phyloP scores from a whole-genome alignment of 768 basidiomycete genomes.

The Suillus discolor region DNA sequence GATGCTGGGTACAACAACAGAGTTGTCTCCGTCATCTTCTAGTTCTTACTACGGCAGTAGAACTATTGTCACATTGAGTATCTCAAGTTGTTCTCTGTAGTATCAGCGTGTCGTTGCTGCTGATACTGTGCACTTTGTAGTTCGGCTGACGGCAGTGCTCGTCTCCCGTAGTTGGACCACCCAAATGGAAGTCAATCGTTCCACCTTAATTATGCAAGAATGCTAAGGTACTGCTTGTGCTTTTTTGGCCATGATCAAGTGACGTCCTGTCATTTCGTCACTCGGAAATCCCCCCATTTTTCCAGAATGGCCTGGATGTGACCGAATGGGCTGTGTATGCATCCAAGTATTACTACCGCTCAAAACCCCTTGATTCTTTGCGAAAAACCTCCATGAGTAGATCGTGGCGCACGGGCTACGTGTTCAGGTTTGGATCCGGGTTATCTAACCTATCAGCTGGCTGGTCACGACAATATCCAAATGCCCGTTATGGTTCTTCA shows the following conservation, averaged over 20 bases:
- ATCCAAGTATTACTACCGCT: neutral
- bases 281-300: no score
- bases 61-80: neutral
- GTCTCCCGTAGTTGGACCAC: neutral
- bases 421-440: slow-evolving; percentile 13
- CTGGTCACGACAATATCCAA: slow-evolving; percentile 12
- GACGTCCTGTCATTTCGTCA: neutral
- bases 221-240: neutral
- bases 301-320: neutral
- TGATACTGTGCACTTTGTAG: neutral
- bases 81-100: neutral
- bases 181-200: neutral
- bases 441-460: slow-evolving; percentile 15
- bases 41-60: neutral
- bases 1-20: neutral
- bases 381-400: neutral
- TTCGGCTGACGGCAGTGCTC: neutral
- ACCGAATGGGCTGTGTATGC: neutral
- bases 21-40: neutral
- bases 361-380: neutral
- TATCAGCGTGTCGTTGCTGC: neutral
- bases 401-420: slow-evolving; percentile 15
- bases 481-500: slow-evolving; percentile 17
- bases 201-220: neutral
- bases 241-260: neutral